Base-by-base conservation (phyloP, 371 early-diverging fungal species). In the Mortierella sp. region DNA sequence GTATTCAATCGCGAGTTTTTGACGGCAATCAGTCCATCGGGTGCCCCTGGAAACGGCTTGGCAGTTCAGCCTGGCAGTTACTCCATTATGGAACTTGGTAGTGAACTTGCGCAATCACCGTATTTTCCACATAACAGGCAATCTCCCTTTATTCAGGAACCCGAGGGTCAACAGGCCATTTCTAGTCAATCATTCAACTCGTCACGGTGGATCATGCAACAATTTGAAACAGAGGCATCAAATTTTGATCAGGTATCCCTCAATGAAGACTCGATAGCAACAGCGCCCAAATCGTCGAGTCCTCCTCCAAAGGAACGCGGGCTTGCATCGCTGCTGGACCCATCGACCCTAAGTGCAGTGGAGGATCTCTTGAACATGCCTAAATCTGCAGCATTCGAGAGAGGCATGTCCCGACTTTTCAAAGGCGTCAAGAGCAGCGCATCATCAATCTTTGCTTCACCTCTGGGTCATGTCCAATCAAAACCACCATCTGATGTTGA, bases 291-390 rank as follows among this genome's bases (percentile, higher is more conserved):
- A 26, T 21, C 26, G 10, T n/a, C 59, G 18, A 47, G 47, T 23
- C 56, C 58, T 39, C 31, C 42, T n/a, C 28, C 61, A 31, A 27
- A 47, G 21, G 70, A 70, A n/a, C 70, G 76, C 45, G 62, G 76
- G 0, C 39, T 69, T 9, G 70, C 70, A 2, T 69, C 76, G 2
- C 34, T 76, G 1, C 54, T 76, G 13, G 76, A 76, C 28, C 59
- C 70, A 2, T 50, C 65, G 13, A 76, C 70, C 3, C 42, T 76
- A 18, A 64, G 70, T 12, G 76, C 76, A 3, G 66, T 76, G 8
- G 76, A 76, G 26, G 76, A 76, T 30, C 51, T 76, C 8, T 19
- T 76, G 28, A 69, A 69, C 42, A 76, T 76, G 76, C 76, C 76
- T n/a, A 69, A 65, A 38, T 76, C 76, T 8, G 76, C 76, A 0